These are phyloP conservation scores for Rutidosis leptorrhynchoides DNA, from an alignment of 129 eudicot species.

Conservation along the genomic window DNA sequence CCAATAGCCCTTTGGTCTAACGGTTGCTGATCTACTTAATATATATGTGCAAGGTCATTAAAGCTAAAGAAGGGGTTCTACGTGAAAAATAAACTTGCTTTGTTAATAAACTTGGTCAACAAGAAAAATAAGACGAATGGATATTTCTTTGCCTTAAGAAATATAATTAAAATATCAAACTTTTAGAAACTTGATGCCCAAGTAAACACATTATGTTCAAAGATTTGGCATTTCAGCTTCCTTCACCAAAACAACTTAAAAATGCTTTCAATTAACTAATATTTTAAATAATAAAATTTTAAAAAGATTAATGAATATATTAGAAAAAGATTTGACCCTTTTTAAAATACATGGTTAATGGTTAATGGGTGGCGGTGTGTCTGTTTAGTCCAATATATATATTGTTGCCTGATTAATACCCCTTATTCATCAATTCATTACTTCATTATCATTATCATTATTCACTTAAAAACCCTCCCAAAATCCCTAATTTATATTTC, in stretches of 20 bases:
- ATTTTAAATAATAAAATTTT: not conserved
- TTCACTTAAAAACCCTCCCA: constrained; percentile 6
- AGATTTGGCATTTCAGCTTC: not conserved
- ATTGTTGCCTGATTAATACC: constrained; percentile 4
- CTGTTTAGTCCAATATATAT: not conserved
- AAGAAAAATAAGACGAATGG: constrained; percentile 12
- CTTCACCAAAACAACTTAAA: not conserved
- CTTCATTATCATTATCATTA: too few species aligned
- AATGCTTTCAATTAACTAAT: not conserved
- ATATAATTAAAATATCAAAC: not conserved
- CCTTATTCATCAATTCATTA: constrained; percentile 12
- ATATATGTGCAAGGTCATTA: too few species aligned
- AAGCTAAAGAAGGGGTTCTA: too few species aligned
- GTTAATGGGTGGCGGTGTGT: constrained; percentile 37
- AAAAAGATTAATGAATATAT: not conserved
- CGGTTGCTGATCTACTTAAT: too few species aligned
- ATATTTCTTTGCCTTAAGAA: not conserved
- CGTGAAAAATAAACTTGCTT: too few species aligned
- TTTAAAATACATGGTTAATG: constrained; percentile 27
- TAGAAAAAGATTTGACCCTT: constrained; percentile 3
- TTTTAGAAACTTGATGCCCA: constrained; percentile 15
- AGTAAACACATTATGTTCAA: constrained; percentile 22
- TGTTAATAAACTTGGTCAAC: constrained; percentile 2
- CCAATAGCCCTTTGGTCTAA: too few species aligned
- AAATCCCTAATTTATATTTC: constrained; percentile 20